Evolutionary conservation across 345 rosid genomes (phyloP).

Genomic region (Dipteronia dyeriana): DNA sequence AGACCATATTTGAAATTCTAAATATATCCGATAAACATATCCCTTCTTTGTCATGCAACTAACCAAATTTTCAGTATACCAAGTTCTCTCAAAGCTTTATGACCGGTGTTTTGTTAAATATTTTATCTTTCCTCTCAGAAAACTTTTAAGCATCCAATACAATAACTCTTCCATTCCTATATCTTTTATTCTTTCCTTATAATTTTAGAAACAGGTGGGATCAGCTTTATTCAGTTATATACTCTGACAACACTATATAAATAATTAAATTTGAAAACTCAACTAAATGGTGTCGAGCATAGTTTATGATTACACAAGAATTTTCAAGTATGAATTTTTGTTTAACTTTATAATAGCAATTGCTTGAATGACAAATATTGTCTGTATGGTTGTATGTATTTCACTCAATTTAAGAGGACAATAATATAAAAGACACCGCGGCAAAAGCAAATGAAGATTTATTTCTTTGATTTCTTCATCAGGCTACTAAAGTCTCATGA

Average conservation of each 20-base stretch:
- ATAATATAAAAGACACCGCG: no score
- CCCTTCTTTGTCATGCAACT: neutral
- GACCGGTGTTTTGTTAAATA: no score
- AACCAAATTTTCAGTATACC: neutral
- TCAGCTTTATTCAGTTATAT: slow-evolving; percentile 1
- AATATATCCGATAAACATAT: neutral
- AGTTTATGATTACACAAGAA: neutral
- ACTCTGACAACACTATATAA: neutral
- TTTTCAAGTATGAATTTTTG: neutral
- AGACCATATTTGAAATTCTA: neutral
- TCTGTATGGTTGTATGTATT: no score
- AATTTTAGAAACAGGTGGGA: neutral
- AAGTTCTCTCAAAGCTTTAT: neutral
- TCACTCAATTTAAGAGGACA: no score
- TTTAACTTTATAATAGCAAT: neutral
- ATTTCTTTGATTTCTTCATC: no score
- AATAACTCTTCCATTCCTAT: neutral
- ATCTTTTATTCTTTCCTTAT: neutral
- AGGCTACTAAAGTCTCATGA: neutral
- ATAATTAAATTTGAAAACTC: neutral
- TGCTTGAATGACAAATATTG: neutral
- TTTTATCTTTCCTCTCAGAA: neutral
- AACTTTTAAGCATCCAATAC: neutral
- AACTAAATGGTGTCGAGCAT: neutral
- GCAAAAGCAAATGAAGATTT: no score